Conservation (phyloP, 108 stramenopile genomes). For the Aurantiochytrium sp. region DNA sequence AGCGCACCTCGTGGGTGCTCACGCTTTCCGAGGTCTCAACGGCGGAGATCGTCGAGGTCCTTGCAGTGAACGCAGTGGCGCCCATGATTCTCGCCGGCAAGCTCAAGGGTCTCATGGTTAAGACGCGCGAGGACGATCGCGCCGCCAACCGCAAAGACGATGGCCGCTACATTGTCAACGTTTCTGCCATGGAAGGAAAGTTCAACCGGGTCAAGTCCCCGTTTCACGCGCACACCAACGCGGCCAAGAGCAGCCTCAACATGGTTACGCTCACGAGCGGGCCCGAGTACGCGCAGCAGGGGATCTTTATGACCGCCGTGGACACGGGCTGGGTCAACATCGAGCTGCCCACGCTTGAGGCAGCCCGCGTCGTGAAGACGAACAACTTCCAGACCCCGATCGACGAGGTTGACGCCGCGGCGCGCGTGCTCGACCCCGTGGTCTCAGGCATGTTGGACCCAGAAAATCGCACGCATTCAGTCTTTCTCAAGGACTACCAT, state of each 20-base stretch:
- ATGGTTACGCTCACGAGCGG: constrained; percentile 82
- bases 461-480: background rate
- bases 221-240: constrained; percentile 80
- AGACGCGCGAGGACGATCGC: constrained; percentile 45
- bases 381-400: constrained; percentile 85
- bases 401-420: constrained; percentile 85
- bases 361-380: constrained; percentile 65
- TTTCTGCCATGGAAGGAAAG: constrained; percentile 87
- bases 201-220: constrained; percentile 86
- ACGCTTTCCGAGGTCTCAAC: constrained; percentile 80
- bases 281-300: constrained; percentile 69
- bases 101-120: constrained; percentile 72
- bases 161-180: constrained; percentile 76
- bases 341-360: constrained; percentile 77
- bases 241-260: constrained; percentile 86
- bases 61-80: constrained; percentile 83
- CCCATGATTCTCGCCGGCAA: constrained; percentile 80
- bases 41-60: constrained; percentile 79
- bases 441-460: background rate
- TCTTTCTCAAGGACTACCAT: constrained; percentile 34
- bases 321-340: constrained; percentile 91
- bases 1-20: constrained; percentile 75
- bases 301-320: constrained; percentile 82
- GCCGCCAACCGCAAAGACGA: background rate
- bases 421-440: constrained; percentile 75